Evolutionary conservation across 176 grass and related monocot species (phyloP), one percentile per base, ranked within the genome.

Genomic region (Cocos nucifera): DNA sequence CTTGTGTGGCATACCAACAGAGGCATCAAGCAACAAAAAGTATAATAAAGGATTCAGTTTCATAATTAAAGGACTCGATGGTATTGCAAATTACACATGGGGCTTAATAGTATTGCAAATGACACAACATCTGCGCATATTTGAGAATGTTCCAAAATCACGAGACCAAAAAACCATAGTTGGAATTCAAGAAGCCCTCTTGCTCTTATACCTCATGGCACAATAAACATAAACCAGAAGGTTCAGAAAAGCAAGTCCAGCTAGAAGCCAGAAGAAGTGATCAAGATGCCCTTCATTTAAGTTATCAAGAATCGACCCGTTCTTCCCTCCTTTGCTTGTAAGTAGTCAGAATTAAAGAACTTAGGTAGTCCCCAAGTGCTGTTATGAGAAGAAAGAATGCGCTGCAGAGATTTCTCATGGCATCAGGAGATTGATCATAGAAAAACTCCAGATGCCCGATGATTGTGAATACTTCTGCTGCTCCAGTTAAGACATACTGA

Each of bases 341-440:
- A 51, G 73, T 52, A 21, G 69, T 77, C 32, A 83, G 74, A 7
- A 83, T 25, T 67, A 63, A 63, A 2, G 69, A 73, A 49, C 66
- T 69, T 9, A 83, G 39, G 9, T 77, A 4, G 55, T 59, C 58
- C 18, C 80, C 80, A 17, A 83, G 4, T 28, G 74, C 77, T 15
- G 1, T 0, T 0, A 69, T 52, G 17, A 83, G 10, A 51, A 83
- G 77, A 51, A 50, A 78, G 52, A 78, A 73, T 14, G 80, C 80
- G 25, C 56, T 82, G 1, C 63, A 82, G 9, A 58, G 21, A 44
- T 68, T 52, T 5, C 8, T 56, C 74, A 77, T 68, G 39, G 74
- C 54, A 73, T 78, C 69, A n/a, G 79, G 79, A 19, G 79, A 75
- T 62, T 82, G 67, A 51, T 66, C 55, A 67, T 76, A 82, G 62